Conservation (phyloP, 1,139 yeast genomes). For the Yamadazyma spencermartinsiae region DNA sequence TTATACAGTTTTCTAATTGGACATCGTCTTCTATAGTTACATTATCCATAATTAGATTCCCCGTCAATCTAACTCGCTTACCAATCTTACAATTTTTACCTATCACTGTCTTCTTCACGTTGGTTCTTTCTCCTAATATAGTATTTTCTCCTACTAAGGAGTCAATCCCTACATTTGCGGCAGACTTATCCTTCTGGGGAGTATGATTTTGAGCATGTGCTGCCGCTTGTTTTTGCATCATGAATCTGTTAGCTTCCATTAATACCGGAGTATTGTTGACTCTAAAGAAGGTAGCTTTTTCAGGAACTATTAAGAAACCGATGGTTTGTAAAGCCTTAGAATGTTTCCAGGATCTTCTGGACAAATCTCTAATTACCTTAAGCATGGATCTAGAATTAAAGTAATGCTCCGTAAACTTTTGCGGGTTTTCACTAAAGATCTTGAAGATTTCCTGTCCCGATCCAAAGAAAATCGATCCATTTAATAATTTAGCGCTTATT, state of each 20-base stretch:
- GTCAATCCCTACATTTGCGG: conserved; percentile 85
- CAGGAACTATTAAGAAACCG: conserved; percentile 64
- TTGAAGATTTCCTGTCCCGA: conserved; percentile 45
- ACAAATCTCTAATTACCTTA: conserved; percentile 79
- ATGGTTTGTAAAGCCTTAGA: conserved; percentile 57
- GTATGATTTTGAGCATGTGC: conserved; percentile 28
- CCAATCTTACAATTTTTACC: conserved; percentile 82
- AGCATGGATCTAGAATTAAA: conserved; percentile 52
- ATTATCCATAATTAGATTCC: conserved; percentile 74
- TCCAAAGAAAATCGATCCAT: conserved; percentile 82
- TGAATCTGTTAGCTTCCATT: conserved; percentile 86
- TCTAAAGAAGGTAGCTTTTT: conserved; percentile 68
- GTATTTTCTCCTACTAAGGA: conserved; percentile 68
- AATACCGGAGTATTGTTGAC: conserved; percentile 77
- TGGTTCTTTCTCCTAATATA: conserved; percentile 71
- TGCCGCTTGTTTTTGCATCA: conserved; percentile 54
- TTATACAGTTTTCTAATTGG: conserved; percentile 83
- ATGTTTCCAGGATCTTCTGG: conserved; percentile 91
- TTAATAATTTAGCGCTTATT: conserved; percentile 72
- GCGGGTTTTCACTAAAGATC: conserved; percentile 31
- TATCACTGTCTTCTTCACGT: conserved; percentile 77
- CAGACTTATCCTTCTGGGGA: conserved; percentile 52
- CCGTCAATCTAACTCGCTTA: conserved; percentile 82
- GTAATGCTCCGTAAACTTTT: conserved; percentile 38
- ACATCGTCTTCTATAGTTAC: conserved; percentile 79